These are phyloP conservation scores for Pouteria campechiana DNA, from an alignment of 179 eudicot genomes.

Conservation along the genomic window DNA sequence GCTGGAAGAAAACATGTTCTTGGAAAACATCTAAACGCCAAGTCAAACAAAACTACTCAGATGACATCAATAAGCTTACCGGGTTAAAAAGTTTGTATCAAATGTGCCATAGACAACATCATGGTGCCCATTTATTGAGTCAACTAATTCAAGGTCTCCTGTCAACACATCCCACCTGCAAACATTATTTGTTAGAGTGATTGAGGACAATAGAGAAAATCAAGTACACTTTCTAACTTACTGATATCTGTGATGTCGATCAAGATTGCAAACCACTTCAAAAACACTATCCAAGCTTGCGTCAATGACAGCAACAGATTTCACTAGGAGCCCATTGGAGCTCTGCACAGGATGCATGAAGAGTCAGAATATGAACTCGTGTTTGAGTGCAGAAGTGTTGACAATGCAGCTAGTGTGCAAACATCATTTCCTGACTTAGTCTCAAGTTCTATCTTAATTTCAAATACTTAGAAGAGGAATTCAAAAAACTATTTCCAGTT, in stretches of 20 bases:
- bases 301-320: slow-evolving; percentile 84
- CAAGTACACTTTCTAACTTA: slow-evolving; percentile 27
- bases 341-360: slow-evolving; percentile 45
- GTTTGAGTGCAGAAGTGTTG: too few species aligned
- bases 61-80: slow-evolving; percentile 41
- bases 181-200: slow-evolving; percentile 7
- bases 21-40: too few species aligned
- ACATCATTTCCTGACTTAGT: too few species aligned
- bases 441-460: too few species aligned
- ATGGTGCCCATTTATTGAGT: slow-evolving; percentile 66
- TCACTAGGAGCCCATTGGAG: slow-evolving; percentile 74
- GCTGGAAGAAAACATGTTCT: too few species aligned
- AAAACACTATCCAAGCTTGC: slow-evolving; percentile 76
- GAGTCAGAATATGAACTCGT: too few species aligned
- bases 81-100: slow-evolving; percentile 56
- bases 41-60: too few species aligned
- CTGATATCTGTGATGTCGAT: slow-evolving; percentile 82
- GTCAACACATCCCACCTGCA: slow-evolving; percentile 94
- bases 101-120: slow-evolving; percentile 88
- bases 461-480: too few species aligned
- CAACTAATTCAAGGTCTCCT: slow-evolving; percentile 74
- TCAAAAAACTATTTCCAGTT: too few species aligned
- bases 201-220: background rate
- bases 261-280: slow-evolving; percentile 66
- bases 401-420: too few species aligned